Conservation (phyloP, 1,284 basidiomycete genomes). For the Irpex lacteus region DNA sequence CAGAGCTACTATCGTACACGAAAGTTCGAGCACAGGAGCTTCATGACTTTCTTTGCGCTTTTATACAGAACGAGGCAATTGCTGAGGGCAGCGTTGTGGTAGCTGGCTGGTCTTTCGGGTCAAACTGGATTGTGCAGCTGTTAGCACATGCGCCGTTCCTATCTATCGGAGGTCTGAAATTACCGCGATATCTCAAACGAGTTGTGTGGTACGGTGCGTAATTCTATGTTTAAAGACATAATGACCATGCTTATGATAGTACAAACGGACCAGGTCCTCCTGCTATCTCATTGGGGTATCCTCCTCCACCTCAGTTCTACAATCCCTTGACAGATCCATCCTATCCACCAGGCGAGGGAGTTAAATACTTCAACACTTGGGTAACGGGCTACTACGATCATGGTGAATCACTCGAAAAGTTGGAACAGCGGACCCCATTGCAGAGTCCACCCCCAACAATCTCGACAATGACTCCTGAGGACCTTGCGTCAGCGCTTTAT, state of each 20-base stretch:
- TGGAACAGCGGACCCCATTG: constrained; percentile 15
- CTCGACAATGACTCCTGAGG: constrained; percentile 13
- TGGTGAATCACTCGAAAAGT: constrained; percentile 10
- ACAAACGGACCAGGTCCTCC: constrained; percentile 11
- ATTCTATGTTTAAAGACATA: background rate
- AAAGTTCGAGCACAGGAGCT: constrained; percentile 15
- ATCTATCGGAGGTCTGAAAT: constrained; percentile 5
- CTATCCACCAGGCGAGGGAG: constrained; percentile 16
- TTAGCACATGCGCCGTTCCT: constrained; percentile 17
- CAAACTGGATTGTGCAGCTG: constrained; percentile 17
- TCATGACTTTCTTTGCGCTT: constrained; percentile 12
- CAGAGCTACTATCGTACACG: constrained; percentile 15
- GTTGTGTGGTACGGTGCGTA: constrained; percentile 4
- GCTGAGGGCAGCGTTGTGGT: constrained; percentile 12
- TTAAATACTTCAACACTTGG: constrained; percentile 19
- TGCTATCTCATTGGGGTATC: constrained; percentile 20
- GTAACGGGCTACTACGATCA: constrained; percentile 27
- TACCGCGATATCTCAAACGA: constrained; percentile 10
- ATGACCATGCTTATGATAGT: background rate
- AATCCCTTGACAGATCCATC: constrained; percentile 22
- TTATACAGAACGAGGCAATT: constrained; percentile 13
- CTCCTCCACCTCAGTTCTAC: constrained; percentile 18
- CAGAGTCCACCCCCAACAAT: constrained; percentile 15
- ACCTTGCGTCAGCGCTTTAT: constrained; percentile 13
- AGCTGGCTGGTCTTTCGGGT: constrained; percentile 22